Base-by-base conservation (phyloP, 169 alveolate species). In the Cryptosporidium sp. region DNA sequence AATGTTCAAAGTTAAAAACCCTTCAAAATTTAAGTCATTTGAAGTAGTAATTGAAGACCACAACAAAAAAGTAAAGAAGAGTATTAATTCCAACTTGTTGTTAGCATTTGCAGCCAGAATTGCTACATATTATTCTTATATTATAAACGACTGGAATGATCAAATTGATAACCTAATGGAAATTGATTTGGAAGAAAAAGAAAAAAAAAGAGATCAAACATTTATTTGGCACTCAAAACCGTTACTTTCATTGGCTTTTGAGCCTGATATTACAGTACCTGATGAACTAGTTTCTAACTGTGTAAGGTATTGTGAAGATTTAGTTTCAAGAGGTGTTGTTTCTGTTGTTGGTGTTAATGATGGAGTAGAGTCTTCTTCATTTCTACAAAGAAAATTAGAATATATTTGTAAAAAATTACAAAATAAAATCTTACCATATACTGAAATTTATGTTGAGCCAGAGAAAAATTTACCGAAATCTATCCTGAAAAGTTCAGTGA, bases 201-300 rank as follows among this genome's bases (percentile, higher is more conserved):
- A 39, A n/a, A 80, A 65, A 16, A 52, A 16, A 6, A 33, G 50
- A 33, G 33, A 45, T 12, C 89, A 69, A 26, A 80, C 75, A 80
- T 80, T 80, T 35, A 80, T 41, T 59, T 80, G 89, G 89, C 41
- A 80, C 35, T 59, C 69, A 35, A 59, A 62, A 18, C 73, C 75
- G 3, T 31, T 62, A 16, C 33, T 80, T 37, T 65, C 89, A 7
- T 65, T 80, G 23, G 48, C 45, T 37, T 80, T 80, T 59, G 89
- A 80, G 43, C 89, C 89, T 37, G 89, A 80, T 65, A 80, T 80
- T 59, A 43, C 68, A 9, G 18, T 62, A 43, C 89, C 89, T n/a
- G 52, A 80, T 35, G 80, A 80, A 65, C 48, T 80, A 9, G 35
- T 80, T 80, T 62, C 89, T 33, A 80, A 80, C 62, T 80, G 89